Conservation (phyloP, 306 rosid species). For the Casuarina cunninghamiana region DNA sequence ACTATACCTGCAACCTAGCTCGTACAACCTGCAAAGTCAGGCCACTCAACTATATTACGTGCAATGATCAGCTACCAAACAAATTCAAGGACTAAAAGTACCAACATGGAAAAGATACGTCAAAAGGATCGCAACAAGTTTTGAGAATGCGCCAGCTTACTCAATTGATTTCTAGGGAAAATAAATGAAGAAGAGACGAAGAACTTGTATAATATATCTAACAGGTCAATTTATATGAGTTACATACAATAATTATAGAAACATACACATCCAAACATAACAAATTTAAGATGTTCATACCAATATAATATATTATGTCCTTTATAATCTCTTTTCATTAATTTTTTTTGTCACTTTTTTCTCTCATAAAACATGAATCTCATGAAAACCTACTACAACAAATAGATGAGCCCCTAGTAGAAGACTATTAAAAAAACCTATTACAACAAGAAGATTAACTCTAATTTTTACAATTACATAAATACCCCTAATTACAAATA, state of each 20-base stretch:
- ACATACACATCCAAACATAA: no score
- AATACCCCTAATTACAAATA: no score
- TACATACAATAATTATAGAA: not conserved
- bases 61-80: constrained; percentile 21
- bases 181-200: not conserved
- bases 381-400: no score
- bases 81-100: constrained; percentile 21
- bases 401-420: no score
- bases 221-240: constrained; percentile 9
- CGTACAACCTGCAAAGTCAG: constrained; percentile 48
- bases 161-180: constrained; percentile 69
- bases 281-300: no score
- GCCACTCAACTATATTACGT: constrained; percentile 17
- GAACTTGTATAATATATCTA: not conserved
- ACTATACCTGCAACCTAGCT: constrained; percentile 52
- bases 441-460: no score
- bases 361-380: no score
- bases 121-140: constrained; percentile 66
- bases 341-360: no score
- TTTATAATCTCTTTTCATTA: no score
- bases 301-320: no score
- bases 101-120: constrained; percentile 90
- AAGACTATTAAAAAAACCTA: no score
- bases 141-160: constrained; percentile 79
- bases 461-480: no score